These are phyloP conservation scores for Capsicum rhomboideum DNA, from an alignment of 257 asterid species.

Conservation along the genomic window DNA sequence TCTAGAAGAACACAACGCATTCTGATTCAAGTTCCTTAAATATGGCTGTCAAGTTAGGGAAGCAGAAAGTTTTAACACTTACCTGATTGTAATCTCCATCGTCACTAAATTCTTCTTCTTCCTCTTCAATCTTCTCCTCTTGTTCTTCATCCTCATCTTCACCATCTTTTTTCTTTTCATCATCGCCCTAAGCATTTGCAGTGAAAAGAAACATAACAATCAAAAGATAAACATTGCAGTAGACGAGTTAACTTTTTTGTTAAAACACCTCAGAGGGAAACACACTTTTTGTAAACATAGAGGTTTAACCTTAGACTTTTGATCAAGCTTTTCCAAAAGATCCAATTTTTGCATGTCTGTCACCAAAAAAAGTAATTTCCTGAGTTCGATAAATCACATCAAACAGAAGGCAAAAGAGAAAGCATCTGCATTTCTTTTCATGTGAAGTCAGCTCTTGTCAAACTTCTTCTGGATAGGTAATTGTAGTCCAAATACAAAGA, in stretches of 20 bases:
- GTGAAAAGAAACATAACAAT: neutral
- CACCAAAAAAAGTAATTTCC: neutral
- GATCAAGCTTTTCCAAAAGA: constrained; percentile 46
- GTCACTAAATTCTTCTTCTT: constrained; percentile 49
- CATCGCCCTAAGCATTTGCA: constrained; percentile 32
- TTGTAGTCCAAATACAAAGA: neutral
- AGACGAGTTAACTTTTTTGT: neutral
- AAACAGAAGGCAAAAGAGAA: neutral
- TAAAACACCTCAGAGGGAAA: neutral
- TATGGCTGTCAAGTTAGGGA: neutral
- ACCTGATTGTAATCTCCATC: constrained; percentile 71
- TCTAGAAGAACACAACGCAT: neutral
- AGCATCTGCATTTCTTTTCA: neutral
- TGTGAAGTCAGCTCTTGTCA: neutral
- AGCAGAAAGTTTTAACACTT: neutral
- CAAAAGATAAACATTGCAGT: neutral
- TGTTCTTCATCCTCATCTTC: constrained; percentile 52
- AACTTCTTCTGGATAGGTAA: neutral
- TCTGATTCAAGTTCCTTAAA: neutral
- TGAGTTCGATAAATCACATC: neutral
- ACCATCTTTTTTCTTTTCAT: constrained; percentile 33
- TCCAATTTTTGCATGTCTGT: constrained; percentile 41
- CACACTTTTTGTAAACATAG: neutral
- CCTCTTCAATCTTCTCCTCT: constrained; percentile 36
- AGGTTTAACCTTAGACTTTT: constrained; percentile 26